Evolutionary conservation across 1,284 basidiomycete species (phyloP).

Genomic region (Chondrostereum purpureum): DNA sequence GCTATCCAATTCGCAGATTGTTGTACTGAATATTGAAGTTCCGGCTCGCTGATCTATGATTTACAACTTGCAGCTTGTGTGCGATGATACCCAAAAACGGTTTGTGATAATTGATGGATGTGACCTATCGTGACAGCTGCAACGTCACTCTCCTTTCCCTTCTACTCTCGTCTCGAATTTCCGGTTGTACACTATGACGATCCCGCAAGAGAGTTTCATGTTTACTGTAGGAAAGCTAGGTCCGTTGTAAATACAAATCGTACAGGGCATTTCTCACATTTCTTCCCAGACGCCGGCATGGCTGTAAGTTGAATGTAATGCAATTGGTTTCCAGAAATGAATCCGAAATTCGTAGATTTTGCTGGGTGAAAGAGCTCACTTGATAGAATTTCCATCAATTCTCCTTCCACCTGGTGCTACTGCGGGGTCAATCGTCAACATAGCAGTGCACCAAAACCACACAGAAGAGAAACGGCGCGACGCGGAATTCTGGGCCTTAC

Average conservation of each 20-base stretch:
- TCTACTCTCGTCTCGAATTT: too few relatives aligned
- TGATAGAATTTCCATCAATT: slow-evolving; percentile 94
- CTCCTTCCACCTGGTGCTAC: slow-evolving; percentile 85
- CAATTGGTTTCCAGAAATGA: not conserved
- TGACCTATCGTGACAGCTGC: not conserved
- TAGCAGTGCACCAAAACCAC: slow-evolving; percentile 82
- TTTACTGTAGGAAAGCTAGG: slow-evolving; percentile 73
- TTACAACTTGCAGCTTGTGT: too few relatives aligned
- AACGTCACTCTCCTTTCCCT: not conserved
- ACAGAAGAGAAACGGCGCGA: slow-evolving; percentile 78
- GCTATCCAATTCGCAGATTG: too few relatives aligned
- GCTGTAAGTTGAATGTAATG: slow-evolving; percentile 43
- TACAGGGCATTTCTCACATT: slow-evolving; percentile 9
- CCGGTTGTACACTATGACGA: slow-evolving; percentile 2
- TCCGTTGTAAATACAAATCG: slow-evolving; percentile 22
- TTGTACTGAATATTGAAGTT: too few relatives aligned
- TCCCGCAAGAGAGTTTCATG: slow-evolving; percentile 48
- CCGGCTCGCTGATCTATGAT: too few relatives aligned
- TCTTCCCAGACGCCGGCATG: slow-evolving; percentile 67
- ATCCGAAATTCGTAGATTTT: slow-evolving; percentile 58
- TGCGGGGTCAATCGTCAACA: slow-evolving; percentile 94
- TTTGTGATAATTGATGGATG: too few relatives aligned
- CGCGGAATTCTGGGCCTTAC: slow-evolving; percentile 75
- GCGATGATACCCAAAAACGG: too few relatives aligned
- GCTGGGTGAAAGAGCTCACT: slow-evolving; percentile 84